Base-by-base conservation (phyloP, 2,329 filamentous ascomycete genomes). In the Ophiostoma novo-ulmi region DNA sequence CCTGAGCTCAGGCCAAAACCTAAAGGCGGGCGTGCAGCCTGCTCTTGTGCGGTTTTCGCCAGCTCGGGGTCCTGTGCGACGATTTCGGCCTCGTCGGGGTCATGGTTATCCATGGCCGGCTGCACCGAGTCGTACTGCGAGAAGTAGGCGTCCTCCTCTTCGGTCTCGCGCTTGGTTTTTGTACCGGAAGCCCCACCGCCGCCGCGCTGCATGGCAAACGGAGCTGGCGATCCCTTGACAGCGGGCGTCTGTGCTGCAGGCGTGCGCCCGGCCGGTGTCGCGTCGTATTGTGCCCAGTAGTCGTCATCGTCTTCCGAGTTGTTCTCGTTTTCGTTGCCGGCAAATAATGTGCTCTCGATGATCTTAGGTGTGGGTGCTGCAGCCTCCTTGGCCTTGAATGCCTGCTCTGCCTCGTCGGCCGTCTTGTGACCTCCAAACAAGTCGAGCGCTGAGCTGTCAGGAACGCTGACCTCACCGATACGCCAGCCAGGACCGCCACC, bases 281-380 rank as follows among this genome's bases (percentile, higher is more conserved):
- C 85, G 77, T 92, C 91, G 78, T 94, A 94, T 72, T 88, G 86
- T 41, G 87, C 89, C 91, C 91, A 94, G 78, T 94, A 94, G 75
- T 89, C 89, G 74, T 92, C 90, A 73, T 93, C 89, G 41, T 91
- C 89, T 31, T 91, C 89, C 0, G 88, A 88, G 0, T 89, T 86
- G 0, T 84, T 80, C 0, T 79, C 77, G 7, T 74, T 70, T 39
- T 71, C 71, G 11, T 73, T 69, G n/a, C 10, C 35, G 39, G 35
- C 17, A n/a, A 26, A n/a, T 22, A 22, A 14, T 1, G 41, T 35
- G 26, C 36, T n/a, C 17, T 26, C 38, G 3, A 13, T 11, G 22
- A 48, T 55, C 7, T 36, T 14, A 3, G 52, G 22, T 26, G 44
- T n/a, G 1, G 14, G 44, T 17, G 44, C 44, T 48, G 20, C 17